These are phyloP conservation scores for Sporothrix pseudoabietina DNA, from an alignment of 2,329 filamentous ascomycete genomes.

Conservation along the genomic window DNA sequence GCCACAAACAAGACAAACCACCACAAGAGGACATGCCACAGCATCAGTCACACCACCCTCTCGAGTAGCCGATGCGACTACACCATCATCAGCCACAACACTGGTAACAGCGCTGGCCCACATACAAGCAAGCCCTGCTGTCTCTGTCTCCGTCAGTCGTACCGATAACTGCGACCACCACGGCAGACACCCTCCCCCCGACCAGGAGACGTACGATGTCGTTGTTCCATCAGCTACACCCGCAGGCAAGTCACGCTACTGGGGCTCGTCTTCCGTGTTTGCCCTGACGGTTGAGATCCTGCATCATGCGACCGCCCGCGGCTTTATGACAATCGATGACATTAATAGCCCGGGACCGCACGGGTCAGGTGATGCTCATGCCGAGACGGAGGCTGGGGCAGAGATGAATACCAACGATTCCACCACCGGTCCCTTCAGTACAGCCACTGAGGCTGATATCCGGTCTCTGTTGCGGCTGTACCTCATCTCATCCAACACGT, in stretches of 20 bases:
- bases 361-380: neutral
- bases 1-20: too few relatives aligned
- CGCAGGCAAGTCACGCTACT: slow-evolving; percentile 30
- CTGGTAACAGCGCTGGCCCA: neutral
- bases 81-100: slow-evolving; percentile 1
- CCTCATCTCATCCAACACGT: slow-evolving; percentile 38
- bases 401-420: neutral
- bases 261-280: slow-evolving; percentile 34
- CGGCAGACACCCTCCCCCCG: neutral
- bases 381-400: neutral
- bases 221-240: slow-evolving; percentile 27
- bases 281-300: slow-evolving; percentile 33
- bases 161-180: neutral
- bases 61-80: neutral
- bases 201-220: slow-evolving; percentile 27
- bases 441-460: slow-evolving; percentile 30
- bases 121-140: neutral
- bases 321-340: slow-evolving; percentile 21
- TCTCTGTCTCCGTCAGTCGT: too few relatives aligned
- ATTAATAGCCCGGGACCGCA: neutral
- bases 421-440: neutral
- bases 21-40: too few relatives aligned
- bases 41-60: neutral
- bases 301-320: slow-evolving; percentile 30
- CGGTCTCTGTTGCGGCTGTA: slow-evolving; percentile 38